Percentiles rank a stretch among this genome's conserved stretches.
Conservation (phyloP, 108 stramenopile genomes). For the Phaeodactylum tricornutum region DNA sequence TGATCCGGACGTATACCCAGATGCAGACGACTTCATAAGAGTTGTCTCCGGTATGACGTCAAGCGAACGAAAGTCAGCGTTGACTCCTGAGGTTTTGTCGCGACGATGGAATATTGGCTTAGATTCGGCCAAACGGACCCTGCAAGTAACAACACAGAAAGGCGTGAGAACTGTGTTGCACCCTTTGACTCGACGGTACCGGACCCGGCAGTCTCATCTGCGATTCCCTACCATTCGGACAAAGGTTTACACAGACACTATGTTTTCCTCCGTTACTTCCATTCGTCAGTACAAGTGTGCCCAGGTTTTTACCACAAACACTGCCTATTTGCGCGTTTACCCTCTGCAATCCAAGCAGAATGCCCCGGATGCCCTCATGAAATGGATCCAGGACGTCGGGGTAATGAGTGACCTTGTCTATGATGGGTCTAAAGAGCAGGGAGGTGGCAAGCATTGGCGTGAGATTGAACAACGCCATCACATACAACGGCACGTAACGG, state of each 20-base stretch:
- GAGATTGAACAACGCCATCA: no score
- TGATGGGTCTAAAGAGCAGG: neutral
- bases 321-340: neutral
- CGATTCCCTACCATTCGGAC: neutral
- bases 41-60: no score
- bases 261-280: neutral
- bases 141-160: conserved; percentile 17
- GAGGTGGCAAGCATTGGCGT: no score
- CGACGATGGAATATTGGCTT: conserved; percentile 7
- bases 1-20: no score
- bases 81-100: no score
- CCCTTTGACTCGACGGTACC: neutral
- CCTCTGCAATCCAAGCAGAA: neutral
- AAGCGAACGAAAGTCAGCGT: no score
- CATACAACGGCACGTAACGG: neutral
- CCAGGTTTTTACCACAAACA: neutral
- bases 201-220: neutral
- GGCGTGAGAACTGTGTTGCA: conserved; percentile 13
- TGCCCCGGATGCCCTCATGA: neutral
- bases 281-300: neutral
- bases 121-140: conserved; percentile 6
- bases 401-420: neutral
- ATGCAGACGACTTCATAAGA: no score
- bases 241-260: neutral
- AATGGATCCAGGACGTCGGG: conserved; percentile 1